phyloP scores from a whole-genome alignment of 768 basidiomycete genomes.

The Suillus spraguei region DNA sequence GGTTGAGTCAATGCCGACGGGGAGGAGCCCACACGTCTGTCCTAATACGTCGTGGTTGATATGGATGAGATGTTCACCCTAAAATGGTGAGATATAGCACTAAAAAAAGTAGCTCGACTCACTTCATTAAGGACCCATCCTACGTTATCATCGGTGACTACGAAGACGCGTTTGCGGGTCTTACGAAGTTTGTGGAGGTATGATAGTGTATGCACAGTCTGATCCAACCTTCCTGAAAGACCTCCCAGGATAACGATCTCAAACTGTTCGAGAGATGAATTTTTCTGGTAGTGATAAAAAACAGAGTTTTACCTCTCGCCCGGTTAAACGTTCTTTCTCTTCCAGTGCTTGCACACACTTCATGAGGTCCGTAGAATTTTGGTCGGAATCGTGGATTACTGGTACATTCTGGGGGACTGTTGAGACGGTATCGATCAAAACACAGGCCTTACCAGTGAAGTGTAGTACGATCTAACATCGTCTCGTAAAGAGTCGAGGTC shows the following conservation, averaged over 20 bases:
- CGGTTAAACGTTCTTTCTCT: constrained; percentile 52
- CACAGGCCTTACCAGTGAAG: constrained; percentile 44
- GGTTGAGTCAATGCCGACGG: constrained; percentile 80
- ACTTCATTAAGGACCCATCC: constrained; percentile 89
- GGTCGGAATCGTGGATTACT: constrained; percentile 67
- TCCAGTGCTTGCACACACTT: constrained; percentile 78
- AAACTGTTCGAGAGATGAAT: constrained; percentile 41
- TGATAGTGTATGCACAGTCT: constrained; percentile 89
- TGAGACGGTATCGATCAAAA: constrained; percentile 3
- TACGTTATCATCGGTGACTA: constrained; percentile 87
- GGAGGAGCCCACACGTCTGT: constrained; percentile 92
- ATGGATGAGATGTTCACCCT: constrained; percentile 84
- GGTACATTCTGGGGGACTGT: constrained; percentile 56
- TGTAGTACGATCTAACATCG: constrained; percentile 76
- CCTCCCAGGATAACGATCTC: constrained; percentile 85
- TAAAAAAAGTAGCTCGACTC: constrained; percentile 21
- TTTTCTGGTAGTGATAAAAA: neutral
- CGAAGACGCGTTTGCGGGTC: constrained; percentile 61
- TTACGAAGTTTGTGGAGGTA: constrained; percentile 80
- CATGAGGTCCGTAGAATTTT: constrained; percentile 93
- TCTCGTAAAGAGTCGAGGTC: constrained; percentile 87
- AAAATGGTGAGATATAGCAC: neutral
- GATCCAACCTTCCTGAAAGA: constrained; percentile 88
- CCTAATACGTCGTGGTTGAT: constrained; percentile 79
- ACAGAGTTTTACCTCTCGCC: constrained; percentile 35